Conservation (phyloP, 148 eudicot genomes). For the Amaranthus palmeri region DNA sequence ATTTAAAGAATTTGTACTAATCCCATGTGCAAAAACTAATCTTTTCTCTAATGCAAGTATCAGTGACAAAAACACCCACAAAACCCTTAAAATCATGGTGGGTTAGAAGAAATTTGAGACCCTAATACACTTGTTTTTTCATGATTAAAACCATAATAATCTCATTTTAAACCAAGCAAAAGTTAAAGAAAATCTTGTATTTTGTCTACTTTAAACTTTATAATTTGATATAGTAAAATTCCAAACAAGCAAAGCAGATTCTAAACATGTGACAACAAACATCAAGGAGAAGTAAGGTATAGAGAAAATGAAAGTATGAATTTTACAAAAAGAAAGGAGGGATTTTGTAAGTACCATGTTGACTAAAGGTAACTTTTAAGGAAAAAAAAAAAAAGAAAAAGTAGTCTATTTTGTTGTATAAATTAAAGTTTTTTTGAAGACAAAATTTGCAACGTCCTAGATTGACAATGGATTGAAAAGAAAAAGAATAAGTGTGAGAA, state of each 20-base stretch:
- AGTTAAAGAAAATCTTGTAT: background rate
- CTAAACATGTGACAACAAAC: background rate
- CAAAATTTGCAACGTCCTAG: background rate
- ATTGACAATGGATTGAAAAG: background rate
- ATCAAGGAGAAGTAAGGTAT: background rate
- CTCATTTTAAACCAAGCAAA: background rate
- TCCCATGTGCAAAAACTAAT: slow-evolving; percentile 22
- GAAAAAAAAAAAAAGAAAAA: background rate
- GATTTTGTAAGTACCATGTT: background rate
- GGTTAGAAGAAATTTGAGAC: background rate
- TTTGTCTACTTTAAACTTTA: background rate
- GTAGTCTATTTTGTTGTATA: no score
- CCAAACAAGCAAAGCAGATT: background rate
- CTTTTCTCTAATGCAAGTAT: slow-evolving; percentile 8
- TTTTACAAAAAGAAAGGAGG: background rate
- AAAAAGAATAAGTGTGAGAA: background rate
- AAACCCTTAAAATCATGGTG: slow-evolving; percentile 17
- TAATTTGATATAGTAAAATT: background rate
- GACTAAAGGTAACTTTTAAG: background rate
- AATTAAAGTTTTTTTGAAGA: background rate
- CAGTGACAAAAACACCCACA: slow-evolving; percentile 10
- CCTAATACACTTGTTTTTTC: background rate
- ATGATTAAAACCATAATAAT: background rate
- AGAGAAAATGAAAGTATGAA: background rate
- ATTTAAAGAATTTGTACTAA: slow-evolving; percentile 22